These are phyloP conservation scores for Backusella parvicylindrica DNA, from an alignment of 192 early-diverging fungal species.

Conservation along the genomic window DNA sequence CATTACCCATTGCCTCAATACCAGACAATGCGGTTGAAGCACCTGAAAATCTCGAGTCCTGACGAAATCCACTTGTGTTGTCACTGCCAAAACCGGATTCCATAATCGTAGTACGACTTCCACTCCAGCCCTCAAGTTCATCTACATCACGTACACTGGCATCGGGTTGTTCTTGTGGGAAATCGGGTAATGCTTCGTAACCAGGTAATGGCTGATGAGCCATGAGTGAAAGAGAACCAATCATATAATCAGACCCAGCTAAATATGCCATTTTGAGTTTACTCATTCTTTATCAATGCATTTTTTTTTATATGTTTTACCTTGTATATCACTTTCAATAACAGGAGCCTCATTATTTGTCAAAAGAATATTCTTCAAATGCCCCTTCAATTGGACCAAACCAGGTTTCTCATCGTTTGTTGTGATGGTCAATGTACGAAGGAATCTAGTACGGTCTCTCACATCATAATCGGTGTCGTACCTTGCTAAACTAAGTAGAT, in stretches of 20 bases:
- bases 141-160: conserved; percentile 45
- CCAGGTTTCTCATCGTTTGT: conserved; percentile 8
- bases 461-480: conserved; percentile 89
- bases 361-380: conserved; percentile 59
- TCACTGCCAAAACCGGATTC: conserved; percentile 44
- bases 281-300: neutral
- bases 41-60: neutral
- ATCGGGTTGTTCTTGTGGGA: conserved; percentile 61
- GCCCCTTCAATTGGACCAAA: conserved; percentile 37
- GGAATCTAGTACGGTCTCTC: conserved; percentile 82
- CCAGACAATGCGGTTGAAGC: conserved; percentile 22
- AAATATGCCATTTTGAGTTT: neutral
- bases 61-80: conserved; percentile 36
- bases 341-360: conserved; percentile 50
- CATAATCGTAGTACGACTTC: conserved; percentile 17
- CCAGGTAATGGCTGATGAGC: conserved; percentile 55
- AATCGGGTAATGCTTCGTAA: conserved; percentile 80
- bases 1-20: conserved; percentile 26
- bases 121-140: conserved; percentile 32
- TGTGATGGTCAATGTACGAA: conserved; percentile 42
- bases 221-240: conserved; percentile 66
- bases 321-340: conserved; percentile 46
- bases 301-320: conserved; percentile 19
- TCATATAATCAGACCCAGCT: conserved; percentile 42
- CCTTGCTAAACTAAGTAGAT: conserved; percentile 83